Evolutionary conservation across 805 yeast species (phyloP).

Genomic region (Phaffomyces opuntiae): DNA sequence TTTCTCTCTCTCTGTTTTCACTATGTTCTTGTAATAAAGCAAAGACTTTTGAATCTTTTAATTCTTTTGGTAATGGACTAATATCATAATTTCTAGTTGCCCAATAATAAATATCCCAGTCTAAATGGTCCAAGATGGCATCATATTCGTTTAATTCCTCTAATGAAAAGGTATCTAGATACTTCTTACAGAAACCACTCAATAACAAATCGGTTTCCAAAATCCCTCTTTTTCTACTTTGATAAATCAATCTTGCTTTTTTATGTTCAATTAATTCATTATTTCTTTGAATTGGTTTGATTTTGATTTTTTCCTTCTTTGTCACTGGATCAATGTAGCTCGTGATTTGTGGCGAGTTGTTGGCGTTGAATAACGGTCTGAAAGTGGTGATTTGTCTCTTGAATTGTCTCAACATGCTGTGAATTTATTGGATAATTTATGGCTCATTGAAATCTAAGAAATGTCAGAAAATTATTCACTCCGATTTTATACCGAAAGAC

Average conservation of each 20-base stretch:
- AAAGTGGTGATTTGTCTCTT: slow-evolving; percentile 8
- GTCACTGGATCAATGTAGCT: slow-evolving; percentile 12
- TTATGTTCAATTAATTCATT: slow-evolving; percentile 69
- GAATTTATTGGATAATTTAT: neutral
- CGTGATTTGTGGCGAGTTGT: slow-evolving; percentile 18
- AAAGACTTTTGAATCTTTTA: slow-evolving; percentile 67
- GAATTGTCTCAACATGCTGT: neutral
- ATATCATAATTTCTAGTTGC: slow-evolving; percentile 77
- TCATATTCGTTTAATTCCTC: slow-evolving; percentile 84
- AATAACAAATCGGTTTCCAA: slow-evolving; percentile 85
- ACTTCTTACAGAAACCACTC: slow-evolving; percentile 76
- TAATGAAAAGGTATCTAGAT: slow-evolving; percentile 49
- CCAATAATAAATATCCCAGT: slow-evolving; percentile 99
- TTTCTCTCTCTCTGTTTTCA: slow-evolving; percentile 60
- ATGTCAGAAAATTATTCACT: too few species aligned
- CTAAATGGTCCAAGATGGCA: slow-evolving; percentile 80
- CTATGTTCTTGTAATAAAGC: slow-evolving; percentile 63
- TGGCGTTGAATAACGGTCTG: slow-evolving; percentile 7
- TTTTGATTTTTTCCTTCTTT: slow-evolving; percentile 28
- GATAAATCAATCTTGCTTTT: slow-evolving; percentile 85
- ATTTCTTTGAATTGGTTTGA: slow-evolving; percentile 71
- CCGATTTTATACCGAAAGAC: too few species aligned
- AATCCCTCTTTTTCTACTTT: slow-evolving; percentile 91
- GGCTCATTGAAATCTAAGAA: too few species aligned
- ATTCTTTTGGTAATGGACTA: slow-evolving; percentile 81